phyloP scores from a whole-genome alignment of 768 basidiomycete species.

The Fistulinella prunicolor region DNA sequence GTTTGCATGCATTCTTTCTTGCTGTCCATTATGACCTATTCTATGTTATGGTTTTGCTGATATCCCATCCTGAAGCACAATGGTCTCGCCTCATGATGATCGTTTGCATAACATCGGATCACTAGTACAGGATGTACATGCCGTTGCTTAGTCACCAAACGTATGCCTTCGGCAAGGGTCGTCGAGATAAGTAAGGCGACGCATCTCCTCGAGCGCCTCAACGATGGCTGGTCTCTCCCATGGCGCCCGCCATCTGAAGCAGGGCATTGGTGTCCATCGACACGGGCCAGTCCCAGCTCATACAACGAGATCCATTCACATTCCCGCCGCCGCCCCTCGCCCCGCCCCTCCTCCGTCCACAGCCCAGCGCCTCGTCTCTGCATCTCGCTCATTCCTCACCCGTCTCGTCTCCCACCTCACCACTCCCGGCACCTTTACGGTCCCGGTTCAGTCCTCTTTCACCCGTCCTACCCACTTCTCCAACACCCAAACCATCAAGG shows the following conservation, averaged over 20 bases:
- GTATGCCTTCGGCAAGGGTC: slow-evolving; percentile 13
- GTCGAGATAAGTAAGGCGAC: not conserved
- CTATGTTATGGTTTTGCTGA: too few relatives aligned
- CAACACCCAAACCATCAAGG: slow-evolving; percentile 42
- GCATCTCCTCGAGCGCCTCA: too few relatives aligned
- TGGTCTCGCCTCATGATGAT: too few relatives aligned
- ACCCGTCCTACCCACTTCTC: slow-evolving; percentile 15
- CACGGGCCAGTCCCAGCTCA: too few relatives aligned
- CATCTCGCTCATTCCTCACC: slow-evolving; percentile 54
- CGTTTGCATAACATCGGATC: too few relatives aligned
- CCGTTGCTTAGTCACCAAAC: slow-evolving; percentile 20
- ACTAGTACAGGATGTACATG: too few relatives aligned
- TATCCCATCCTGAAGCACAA: too few relatives aligned
- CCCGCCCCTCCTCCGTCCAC: slow-evolving; percentile 32
- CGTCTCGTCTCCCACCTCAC: slow-evolving; percentile 56
- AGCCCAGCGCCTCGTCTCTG: slow-evolving; percentile 46
- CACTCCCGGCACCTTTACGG: slow-evolving; percentile 42
- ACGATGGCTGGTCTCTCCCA: slow-evolving; percentile 29
- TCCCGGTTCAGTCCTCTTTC: slow-evolving; percentile 7
- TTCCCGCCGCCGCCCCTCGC: slow-evolving; percentile 37
- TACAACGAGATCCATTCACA: slow-evolving; percentile 48
- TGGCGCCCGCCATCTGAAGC: slow-evolving; percentile 25
- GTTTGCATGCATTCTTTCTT: too few relatives aligned
- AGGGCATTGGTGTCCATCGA: slow-evolving; percentile 17
- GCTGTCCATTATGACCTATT: not conserved